Conservation (phyloP, 768 basidiomycete genomes). For the Mrakia frigida region DNA sequence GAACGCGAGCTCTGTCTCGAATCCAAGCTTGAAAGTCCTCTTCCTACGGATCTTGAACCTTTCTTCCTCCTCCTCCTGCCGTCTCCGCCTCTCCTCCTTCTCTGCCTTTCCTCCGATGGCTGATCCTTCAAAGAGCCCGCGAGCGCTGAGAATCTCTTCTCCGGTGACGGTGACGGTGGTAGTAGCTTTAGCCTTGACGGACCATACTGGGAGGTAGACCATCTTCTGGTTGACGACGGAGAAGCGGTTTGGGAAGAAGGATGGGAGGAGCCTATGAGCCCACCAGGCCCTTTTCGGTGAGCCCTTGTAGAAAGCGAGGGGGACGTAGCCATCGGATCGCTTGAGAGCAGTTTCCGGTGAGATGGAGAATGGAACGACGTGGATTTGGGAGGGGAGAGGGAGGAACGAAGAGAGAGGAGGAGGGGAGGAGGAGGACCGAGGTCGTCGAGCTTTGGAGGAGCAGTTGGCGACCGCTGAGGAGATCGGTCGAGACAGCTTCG, state of each 20-base stretch:
- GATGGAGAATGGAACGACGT: not conserved
- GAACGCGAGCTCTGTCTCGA: not conserved
- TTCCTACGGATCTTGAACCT: no score
- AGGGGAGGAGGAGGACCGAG: not conserved
- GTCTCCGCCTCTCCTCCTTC: no score
- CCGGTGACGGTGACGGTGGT: not conserved
- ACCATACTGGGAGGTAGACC: constrained; percentile 1
- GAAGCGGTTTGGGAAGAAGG: not conserved
- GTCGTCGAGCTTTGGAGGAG: no score
- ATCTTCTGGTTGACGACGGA: not conserved
- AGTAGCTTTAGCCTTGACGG: not conserved
- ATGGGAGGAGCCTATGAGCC: not conserved
- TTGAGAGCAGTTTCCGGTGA: not conserved
- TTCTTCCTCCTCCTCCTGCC: no score
- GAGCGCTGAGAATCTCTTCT: not conserved
- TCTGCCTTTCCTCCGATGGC: no score
- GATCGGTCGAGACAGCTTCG: no score
- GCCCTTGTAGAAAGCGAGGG: not conserved
- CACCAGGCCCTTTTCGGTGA: not conserved
- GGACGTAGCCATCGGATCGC: not conserved
- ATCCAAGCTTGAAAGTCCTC: not conserved
- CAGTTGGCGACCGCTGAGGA: no score
- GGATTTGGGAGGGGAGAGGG: not conserved
- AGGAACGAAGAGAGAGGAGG: not conserved
- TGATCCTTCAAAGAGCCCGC: no score